Conservation (phyloP, 2,329 filamentous ascomycete species). For the Calonectria crousiana region DNA sequence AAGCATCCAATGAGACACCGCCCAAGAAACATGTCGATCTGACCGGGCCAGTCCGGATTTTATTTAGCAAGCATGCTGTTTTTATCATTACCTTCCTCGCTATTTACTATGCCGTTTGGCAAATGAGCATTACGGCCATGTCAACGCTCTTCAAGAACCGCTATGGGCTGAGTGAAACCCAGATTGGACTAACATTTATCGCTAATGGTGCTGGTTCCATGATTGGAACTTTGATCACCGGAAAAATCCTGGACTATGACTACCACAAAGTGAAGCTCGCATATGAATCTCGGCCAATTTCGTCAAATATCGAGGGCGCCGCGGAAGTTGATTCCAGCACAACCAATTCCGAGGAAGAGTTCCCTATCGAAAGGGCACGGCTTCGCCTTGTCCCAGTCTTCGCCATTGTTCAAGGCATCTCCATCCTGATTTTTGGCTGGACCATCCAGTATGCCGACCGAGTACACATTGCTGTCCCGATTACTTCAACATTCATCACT, state of each 20-base stretch:
- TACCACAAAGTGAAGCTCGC: constrained; percentile 56
- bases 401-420: constrained; percentile 56
- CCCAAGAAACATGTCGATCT: constrained; percentile 56
- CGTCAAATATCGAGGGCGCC: fast-evolving
- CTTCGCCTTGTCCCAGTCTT: constrained; percentile 62
- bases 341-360: constrained; percentile 41
- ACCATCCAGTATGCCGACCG: constrained; percentile 56
- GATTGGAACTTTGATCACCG: constrained; percentile 63
- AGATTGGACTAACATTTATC: constrained; percentile 65
- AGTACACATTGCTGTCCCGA: constrained; percentile 62
- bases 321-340: too few relatives aligned
- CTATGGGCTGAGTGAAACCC: constrained; percentile 57
- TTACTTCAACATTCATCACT: constrained; percentile 63
- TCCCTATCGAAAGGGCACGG: constrained; percentile 64
- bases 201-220: constrained; percentile 68
- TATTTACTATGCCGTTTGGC: constrained; percentile 66
- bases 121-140: constrained; percentile 67
- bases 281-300: background rate
- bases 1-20: background rate
- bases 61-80: constrained; percentile 56
- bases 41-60: constrained; percentile 59
- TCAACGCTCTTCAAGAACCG: constrained; percentile 59
- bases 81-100: constrained; percentile 61
- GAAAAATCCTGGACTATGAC: constrained; percentile 64
- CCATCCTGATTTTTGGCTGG: constrained; percentile 66